A percentile compares a stretch with the other conserved stretches of the same genome.
Conservation (phyloP, 139 green algal species). For the Volvox reticuliferus region DNA sequence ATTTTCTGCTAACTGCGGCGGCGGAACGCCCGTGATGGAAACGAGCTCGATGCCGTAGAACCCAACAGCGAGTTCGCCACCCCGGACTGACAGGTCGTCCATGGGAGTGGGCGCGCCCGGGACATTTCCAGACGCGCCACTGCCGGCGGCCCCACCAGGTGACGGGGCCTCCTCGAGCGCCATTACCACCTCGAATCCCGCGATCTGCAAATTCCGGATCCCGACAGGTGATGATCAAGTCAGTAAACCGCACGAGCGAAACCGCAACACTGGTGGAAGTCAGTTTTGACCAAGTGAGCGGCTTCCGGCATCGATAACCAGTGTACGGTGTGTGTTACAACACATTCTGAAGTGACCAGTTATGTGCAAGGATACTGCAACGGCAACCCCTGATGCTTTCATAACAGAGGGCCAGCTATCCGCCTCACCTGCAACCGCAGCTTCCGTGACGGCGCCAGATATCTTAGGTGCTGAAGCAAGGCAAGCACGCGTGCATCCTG, state of each 20-base stretch:
- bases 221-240: no score
- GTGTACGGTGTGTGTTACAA: no score
- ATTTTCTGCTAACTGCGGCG: neutral
- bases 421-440: slow-evolving; percentile 7
- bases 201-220: neutral
- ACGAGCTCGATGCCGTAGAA: neutral
- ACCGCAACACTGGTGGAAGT: no score
- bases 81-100: neutral
- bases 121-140: neutral
- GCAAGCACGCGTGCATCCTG: slow-evolving; percentile 34
- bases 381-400: no score
- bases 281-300: no score
- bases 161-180: neutral
- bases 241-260: no score
- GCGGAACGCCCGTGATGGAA: neutral
- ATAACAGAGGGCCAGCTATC: no score
- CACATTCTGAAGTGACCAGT: no score
- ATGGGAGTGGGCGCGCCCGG: neutral
- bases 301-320: no score
- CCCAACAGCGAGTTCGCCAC: neutral
- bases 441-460: neutral
- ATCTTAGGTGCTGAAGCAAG: slow-evolving; percentile 43
- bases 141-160: neutral
- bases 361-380: no score
- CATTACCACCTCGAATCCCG: slow-evolving; percentile 45